Evolutionary conservation across 257 asterid genomes (phyloP).

Genomic region (Cordia subcordata): DNA sequence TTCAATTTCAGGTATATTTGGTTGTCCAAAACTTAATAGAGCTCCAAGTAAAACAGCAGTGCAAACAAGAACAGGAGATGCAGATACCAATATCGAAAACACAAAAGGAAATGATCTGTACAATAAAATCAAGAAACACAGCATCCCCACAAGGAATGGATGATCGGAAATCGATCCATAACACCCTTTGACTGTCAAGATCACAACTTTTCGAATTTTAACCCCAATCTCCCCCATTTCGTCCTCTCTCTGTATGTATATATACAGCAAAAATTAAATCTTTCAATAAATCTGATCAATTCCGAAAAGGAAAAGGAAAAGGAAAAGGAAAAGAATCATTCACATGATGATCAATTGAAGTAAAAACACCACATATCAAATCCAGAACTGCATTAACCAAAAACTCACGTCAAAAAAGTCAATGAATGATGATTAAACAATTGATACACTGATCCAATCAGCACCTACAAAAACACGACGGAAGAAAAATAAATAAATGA

Average conservation of each 20-base stretch:
- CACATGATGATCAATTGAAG: background rate
- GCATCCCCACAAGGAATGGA: conserved; percentile 62
- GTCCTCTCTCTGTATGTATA: background rate
- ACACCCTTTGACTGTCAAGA: conserved; percentile 41
- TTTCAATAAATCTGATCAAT: background rate
- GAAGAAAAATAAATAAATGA: too few species aligned
- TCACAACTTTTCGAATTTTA: conserved; percentile 47
- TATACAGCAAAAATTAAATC: background rate
- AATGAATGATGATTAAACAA: conserved; percentile 14
- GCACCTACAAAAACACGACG: conserved; percentile 29
- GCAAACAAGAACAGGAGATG: conserved; percentile 78
- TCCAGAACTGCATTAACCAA: conserved; percentile 14
- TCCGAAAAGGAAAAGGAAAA: too few species aligned
- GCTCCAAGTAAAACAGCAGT: conserved; percentile 87
- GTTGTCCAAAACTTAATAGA: conserved; percentile 76
- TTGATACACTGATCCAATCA: conserved; percentile 18
- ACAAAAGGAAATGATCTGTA: conserved; percentile 66
- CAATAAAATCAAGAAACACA: conserved; percentile 61
- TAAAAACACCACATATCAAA: background rate
- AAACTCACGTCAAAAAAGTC: conserved; percentile 28
- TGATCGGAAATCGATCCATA: conserved; percentile 57
- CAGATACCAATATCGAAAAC: conserved; percentile 67
- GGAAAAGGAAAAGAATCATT: too few species aligned
- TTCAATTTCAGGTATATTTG: conserved; percentile 62
- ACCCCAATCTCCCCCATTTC: conserved; percentile 44